A percentile compares a stretch with the other conserved stretches of the same genome.
Conservation (phyloP, 805 yeast genomes). For the Candida sanyiensis region DNA sequence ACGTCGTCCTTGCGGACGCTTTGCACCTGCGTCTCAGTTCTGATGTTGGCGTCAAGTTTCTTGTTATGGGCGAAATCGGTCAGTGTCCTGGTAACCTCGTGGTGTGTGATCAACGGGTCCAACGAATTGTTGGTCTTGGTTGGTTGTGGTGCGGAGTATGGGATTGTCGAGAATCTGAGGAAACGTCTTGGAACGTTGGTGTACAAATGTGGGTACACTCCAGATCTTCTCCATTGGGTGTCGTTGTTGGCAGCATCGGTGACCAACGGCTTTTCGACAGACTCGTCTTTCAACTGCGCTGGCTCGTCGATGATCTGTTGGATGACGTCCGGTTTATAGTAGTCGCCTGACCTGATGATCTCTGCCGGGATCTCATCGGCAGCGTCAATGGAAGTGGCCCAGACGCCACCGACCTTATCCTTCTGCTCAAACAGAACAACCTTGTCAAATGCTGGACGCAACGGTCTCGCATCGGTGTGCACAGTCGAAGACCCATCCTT, state of each 20-base stretch:
- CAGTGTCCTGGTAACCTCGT: constrained; percentile 28
- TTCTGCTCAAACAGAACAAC: constrained; percentile 39
- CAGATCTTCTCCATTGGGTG: constrained; percentile 34
- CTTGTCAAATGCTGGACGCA: constrained; percentile 26
- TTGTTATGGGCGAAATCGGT: constrained; percentile 27
- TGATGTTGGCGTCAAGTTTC: constrained; percentile 27
- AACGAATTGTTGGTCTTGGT: constrained; percentile 15
- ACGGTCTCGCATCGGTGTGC: background rate
- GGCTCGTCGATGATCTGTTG: constrained; percentile 17
- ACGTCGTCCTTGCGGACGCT: constrained; percentile 24
- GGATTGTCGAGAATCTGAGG: constrained; percentile 32
- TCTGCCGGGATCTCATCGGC: constrained; percentile 22
- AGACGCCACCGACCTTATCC: constrained; percentile 36
- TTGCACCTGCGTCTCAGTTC: constrained; percentile 36
- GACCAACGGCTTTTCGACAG: constrained; percentile 12
- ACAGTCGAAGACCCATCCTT: constrained; percentile 28
- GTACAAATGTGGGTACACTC: constrained; percentile 33
- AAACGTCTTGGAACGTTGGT: constrained; percentile 36
- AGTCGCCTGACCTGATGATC: constrained; percentile 25
- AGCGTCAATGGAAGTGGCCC: constrained; percentile 27
- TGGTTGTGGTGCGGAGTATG: constrained; percentile 22
- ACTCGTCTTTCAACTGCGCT: constrained; percentile 12
- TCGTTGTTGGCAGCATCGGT: constrained; percentile 26
- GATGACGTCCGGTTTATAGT: constrained; percentile 29
- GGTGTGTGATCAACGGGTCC: constrained; percentile 34